Conservation (phyloP, 1,284 basidiomycete genomes). For the Apiotrichum porosum region DNA sequence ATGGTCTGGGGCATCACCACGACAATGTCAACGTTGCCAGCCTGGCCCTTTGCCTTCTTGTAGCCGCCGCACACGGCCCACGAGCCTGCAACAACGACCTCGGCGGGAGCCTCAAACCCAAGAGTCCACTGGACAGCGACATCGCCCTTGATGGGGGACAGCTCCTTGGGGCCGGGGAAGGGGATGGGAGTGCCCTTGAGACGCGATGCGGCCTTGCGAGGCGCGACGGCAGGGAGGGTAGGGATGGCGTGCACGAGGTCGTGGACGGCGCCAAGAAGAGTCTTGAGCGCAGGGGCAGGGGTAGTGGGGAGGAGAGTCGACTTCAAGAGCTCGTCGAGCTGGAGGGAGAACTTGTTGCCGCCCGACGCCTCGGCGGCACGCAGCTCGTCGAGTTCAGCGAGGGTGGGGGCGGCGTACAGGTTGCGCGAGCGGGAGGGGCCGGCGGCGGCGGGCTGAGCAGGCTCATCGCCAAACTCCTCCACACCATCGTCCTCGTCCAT, state of each 20-base stretch:
- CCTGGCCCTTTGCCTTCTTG: slow-evolving; percentile 48
- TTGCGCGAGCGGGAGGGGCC: slow-evolving; percentile 28
- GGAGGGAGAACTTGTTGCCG: slow-evolving; percentile 55
- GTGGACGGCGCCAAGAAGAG: slow-evolving; percentile 69
- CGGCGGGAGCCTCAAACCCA: slow-evolving; percentile 58
- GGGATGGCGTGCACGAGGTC: slow-evolving; percentile 59
- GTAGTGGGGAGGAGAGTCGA: slow-evolving; percentile 64
- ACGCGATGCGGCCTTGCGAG: slow-evolving; percentile 62
- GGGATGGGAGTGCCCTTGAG: slow-evolving; percentile 54
- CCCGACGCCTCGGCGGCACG: slow-evolving; percentile 28
- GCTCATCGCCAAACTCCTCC: slow-evolving; percentile 24
- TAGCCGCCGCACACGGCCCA: slow-evolving; percentile 60
- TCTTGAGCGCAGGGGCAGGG: slow-evolving; percentile 54
- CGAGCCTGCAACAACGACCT: slow-evolving; percentile 50
- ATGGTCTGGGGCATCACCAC: slow-evolving; percentile 73
- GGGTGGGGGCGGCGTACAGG: slow-evolving; percentile 52
- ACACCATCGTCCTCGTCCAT: slow-evolving; percentile 39
- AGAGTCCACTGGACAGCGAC: slow-evolving; percentile 63
- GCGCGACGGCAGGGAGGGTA: slow-evolving; percentile 56
- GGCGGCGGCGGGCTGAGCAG: slow-evolving; percentile 27
- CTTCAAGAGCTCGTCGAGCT: slow-evolving; percentile 61
- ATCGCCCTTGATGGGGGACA: slow-evolving; percentile 62
- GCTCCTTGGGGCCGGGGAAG: slow-evolving; percentile 55
- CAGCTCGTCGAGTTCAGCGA: slow-evolving; percentile 61
- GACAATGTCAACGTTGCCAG: slow-evolving; percentile 74